Base-by-base conservation (phyloP, 1,139 yeast genomes). In the Candida tropicalis region DNA sequence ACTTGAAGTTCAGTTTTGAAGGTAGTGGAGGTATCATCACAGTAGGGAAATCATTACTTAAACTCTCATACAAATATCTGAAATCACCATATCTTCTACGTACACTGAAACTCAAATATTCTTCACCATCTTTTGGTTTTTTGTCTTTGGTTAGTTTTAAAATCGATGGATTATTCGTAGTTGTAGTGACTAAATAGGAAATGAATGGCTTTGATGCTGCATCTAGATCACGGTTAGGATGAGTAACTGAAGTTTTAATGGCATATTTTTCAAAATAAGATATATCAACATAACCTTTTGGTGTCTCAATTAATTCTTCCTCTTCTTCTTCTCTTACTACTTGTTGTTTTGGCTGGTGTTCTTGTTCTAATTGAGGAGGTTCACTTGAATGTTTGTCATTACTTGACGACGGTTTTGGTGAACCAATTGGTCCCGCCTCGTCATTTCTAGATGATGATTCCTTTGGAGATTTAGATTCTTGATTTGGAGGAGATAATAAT, bases 21-120 rank as follows among this genome's bases (percentile, higher is more conserved):
- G 99, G 99, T 44, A 93, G 71, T 9, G 99, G 98, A 1, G 99
- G 99, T 0, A 93, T 81, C 28, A 93, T 81, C 45, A 87, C 75
- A 2, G 95, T 87, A 0, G 97, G 96, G 58, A 75, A 87, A 59
- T 90, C 97, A 54, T 80, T 83, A 39, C 73, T 62, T 42, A 93
- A 70, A 48, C 89, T 82, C 48, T 84, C 87, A 61, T 54, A 87
- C 34, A 93, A 73, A 52, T 84, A 82, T 45, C 85, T 77, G 63
- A 93, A 89, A 63, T 89, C 96, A 8, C 89, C 85, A 61, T 86
- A 88, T 43, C 96, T 75, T 52, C 96, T 75, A 46, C 95, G 79
- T 2, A 85, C 87, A 22, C 72, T 73, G 42, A 82, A 75, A 15
- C 70, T 67, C 1, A 68, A 59, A 18, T 63, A 59, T 34, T 73